phyloP scores from a whole-genome alignment of 495 filamentous ascomycete species.

The Trichoderma asperelloides region DNA sequence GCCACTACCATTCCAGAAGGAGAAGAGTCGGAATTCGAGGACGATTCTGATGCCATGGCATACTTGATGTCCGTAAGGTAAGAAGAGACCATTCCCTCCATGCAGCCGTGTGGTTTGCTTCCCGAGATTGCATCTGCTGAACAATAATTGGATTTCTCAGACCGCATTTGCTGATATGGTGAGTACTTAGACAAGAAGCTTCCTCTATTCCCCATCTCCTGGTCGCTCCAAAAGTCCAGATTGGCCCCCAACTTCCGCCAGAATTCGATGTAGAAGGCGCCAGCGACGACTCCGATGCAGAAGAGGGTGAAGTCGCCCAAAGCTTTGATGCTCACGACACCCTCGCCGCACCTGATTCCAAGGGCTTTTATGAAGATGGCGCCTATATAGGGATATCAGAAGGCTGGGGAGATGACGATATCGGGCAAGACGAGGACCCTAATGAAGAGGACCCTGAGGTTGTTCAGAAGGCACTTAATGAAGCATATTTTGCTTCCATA shows the following conservation, averaged over 20 bases:
- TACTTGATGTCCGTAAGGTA: constrained; percentile 80
- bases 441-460: constrained; percentile 25
- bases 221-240: constrained; percentile 37
- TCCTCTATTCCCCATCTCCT: constrained; percentile 59
- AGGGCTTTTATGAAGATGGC: constrained; percentile 10
- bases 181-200: constrained; percentile 59
- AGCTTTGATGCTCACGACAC: background rate
- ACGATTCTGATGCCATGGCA: constrained; percentile 53
- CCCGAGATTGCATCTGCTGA: constrained; percentile 16
- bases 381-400: constrained; percentile 10
- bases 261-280: constrained; percentile 17
- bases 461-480: constrained; percentile 22
- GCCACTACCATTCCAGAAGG: constrained; percentile 25
- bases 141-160: constrained; percentile 15
- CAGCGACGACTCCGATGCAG: constrained; percentile 14
- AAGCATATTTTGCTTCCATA: constrained; percentile 57
- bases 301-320: constrained; percentile 7
- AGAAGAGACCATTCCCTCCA: constrained; percentile 33
- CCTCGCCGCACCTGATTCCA: background rate
- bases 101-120: constrained; percentile 12
- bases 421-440: constrained; percentile 22
- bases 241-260: constrained; percentile 36
- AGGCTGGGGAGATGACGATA: constrained; percentile 12
- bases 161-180: constrained; percentile 30
- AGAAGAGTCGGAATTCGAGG: constrained; percentile 48